Evolutionary conservation across 2,329 filamentous ascomycete species (phyloP).

Genomic region (Hymenoscyphus albidus): DNA sequence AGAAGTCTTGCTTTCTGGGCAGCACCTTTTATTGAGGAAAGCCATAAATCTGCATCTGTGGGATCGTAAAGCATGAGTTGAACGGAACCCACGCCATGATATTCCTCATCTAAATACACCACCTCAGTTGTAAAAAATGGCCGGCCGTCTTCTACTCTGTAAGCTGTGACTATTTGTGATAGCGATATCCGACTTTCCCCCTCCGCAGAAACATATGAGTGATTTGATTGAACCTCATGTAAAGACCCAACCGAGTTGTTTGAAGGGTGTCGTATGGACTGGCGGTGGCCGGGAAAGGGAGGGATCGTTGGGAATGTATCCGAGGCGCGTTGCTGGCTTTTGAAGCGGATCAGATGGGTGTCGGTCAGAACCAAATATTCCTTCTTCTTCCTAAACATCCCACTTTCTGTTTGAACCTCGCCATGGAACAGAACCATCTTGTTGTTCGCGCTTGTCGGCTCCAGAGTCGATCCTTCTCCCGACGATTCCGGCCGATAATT

Average conservation of each 20-base stretch:
- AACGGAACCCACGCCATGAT: constrained; percentile 56
- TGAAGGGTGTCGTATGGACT: constrained; percentile 50
- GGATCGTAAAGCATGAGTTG: constrained; percentile 61
- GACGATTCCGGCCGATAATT: constrained; percentile 28
- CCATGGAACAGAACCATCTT: constrained; percentile 59
- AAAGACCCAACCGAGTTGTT: constrained; percentile 57
- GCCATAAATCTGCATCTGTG: constrained; percentile 63
- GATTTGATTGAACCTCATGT: constrained; percentile 56
- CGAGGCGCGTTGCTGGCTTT: constrained; percentile 61
- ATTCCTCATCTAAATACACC: constrained; percentile 63
- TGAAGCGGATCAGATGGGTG: constrained; percentile 63
- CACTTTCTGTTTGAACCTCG: constrained; percentile 65
- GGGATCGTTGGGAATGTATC: constrained; percentile 57
- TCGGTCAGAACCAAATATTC: constrained; percentile 71
- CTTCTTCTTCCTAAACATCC: constrained; percentile 68
- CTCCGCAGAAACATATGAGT: constrained; percentile 45
- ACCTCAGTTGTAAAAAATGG: constrained; percentile 65
- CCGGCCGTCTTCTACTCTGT: constrained; percentile 62
- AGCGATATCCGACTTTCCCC: constrained; percentile 53
- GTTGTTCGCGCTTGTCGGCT: constrained; percentile 16
- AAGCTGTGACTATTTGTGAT: constrained; percentile 63
- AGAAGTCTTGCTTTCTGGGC: constrained; percentile 51
- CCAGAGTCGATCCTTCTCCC: constrained; percentile 16
- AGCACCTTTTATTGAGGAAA: constrained; percentile 57
- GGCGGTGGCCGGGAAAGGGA: constrained; percentile 41